These are phyloP conservation scores for Anisogramma anomala DNA, from an alignment of 2,329 filamentous ascomycete species.

Conservation along the genomic window DNA sequence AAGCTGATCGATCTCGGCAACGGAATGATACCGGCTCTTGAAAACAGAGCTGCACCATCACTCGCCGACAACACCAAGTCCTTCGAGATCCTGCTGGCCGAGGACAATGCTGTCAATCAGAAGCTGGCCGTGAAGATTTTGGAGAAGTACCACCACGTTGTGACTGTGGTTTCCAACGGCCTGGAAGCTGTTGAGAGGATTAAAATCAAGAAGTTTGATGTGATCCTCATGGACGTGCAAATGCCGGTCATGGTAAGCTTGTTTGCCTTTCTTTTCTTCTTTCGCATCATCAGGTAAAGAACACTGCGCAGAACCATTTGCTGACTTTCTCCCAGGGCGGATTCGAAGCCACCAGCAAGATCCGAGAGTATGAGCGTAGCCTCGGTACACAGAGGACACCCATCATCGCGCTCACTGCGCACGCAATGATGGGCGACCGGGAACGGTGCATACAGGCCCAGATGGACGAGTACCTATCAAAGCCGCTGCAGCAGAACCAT, in stretches of 20 bases:
- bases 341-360: slow-evolving; percentile 94
- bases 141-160: slow-evolving; percentile 88
- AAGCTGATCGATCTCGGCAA: slow-evolving; percentile 89
- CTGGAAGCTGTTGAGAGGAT: slow-evolving; percentile 87
- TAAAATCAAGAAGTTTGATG: slow-evolving; percentile 84
- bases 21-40: slow-evolving; percentile 87
- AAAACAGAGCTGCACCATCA: slow-evolving; percentile 82
- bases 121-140: slow-evolving; percentile 91
- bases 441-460: slow-evolving; percentile 98
- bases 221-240: slow-evolving; percentile 97
- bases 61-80: slow-evolving; percentile 90
- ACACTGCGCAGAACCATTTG: slow-evolving; percentile 12
- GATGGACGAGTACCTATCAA: slow-evolving; percentile 98
- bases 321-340: slow-evolving; percentile 56
- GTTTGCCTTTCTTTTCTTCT: slow-evolving; percentile 1
- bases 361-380: slow-evolving; percentile 83
- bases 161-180: slow-evolving; percentile 90
- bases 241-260: slow-evolving; percentile 91
- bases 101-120: slow-evolving; percentile 97
- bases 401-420: slow-evolving; percentile 91
- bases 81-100: slow-evolving; percentile 87
- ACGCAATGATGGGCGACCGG: slow-evolving; percentile 96
- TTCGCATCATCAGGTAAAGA: slow-evolving; percentile 4
- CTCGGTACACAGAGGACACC: slow-evolving; percentile 73
- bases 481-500: slow-evolving; percentile 91